Base-by-base conservation (phyloP, 2,329 filamentous ascomycete genomes). In the Beauveria sp. region DNA sequence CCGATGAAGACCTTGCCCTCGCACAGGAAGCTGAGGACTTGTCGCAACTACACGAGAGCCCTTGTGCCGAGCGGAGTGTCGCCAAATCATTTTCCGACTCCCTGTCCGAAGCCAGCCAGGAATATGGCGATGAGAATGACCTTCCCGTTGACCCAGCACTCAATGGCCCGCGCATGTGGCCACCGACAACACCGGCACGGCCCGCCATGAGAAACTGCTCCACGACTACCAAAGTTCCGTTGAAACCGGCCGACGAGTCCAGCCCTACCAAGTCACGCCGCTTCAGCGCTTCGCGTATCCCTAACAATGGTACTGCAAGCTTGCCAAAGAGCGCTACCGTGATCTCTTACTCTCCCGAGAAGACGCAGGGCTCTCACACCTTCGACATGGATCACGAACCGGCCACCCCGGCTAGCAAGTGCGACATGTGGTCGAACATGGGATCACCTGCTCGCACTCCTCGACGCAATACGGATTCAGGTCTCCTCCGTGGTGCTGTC, bases 201-300 rank as follows among this genome's bases (percentile, higher is more conserved):
- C 73, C 75, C 0, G 68, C 79, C n/a, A 75, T 73, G n/a, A 78
- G 79, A 61, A 77, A 80, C n/a, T 46, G 55, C 31, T 67, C 69
- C 3, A 93, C 90, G 0, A 86, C 90, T 0, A 89, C 88, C 28
- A 93, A 92, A 74, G 85, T 93, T 5, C 89, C 89, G 1, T 75
- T 93, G 46, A 91, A 90, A 72, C 79, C 85, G 3, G 86, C 86
- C 26, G 88, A 84, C 68, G 74, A 89, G 69, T 75, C 81, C 40
- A 74, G 76, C 62, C 72, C 79, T 64, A 66, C 74, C 51, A 83
- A 80, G 70, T 79, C 78, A 65, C 79, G 79, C 38, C 79, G 81
- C 66, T 76, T 79, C 64, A 84, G 80, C 61, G 78, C 75, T 22
- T 80, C 82, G 0, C 78, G 79, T 40, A 71, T 80, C 20, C 75